Conservation (phyloP, 495 filamentous ascomycete genomes). For the Penicillium cataractarum region DNA sequence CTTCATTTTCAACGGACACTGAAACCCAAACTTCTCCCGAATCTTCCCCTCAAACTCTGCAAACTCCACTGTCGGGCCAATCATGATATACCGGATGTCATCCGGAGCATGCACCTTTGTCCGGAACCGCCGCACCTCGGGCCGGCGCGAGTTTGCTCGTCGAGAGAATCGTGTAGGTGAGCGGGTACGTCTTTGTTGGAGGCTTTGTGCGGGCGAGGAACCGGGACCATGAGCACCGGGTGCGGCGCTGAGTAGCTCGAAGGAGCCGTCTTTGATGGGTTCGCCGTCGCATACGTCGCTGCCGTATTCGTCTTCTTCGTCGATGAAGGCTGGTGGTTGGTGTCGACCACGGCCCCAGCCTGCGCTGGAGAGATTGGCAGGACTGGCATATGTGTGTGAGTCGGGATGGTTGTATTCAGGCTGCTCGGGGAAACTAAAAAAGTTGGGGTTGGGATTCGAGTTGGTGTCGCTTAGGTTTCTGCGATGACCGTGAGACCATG, state of each 20-base stretch:
- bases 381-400: slow-evolving; percentile 58
- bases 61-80: slow-evolving; percentile 72
- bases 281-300: slow-evolving; percentile 69
- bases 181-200: slow-evolving; percentile 30
- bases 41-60: slow-evolving; percentile 75
- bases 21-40: slow-evolving; percentile 80
- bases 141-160: slow-evolving; percentile 36
- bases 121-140: slow-evolving; percentile 65
- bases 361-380: slow-evolving; percentile 17
- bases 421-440: neutral
- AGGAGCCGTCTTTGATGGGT: slow-evolving; percentile 67
- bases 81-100: slow-evolving; percentile 94
- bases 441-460: slow-evolving; percentile 13
- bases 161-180: slow-evolving; percentile 35
- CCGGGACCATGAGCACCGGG: neutral
- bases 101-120: slow-evolving; percentile 86
- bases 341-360: slow-evolving; percentile 44
- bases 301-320: slow-evolving; percentile 71
- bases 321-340: slow-evolving; percentile 63
- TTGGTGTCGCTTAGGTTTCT: slow-evolving; percentile 39
- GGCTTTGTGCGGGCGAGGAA: neutral
- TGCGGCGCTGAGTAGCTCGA: slow-evolving; percentile 71
- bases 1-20: slow-evolving; percentile 75
- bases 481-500: slow-evolving; percentile 33
- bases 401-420: slow-evolving; percentile 3